phyloP scores from a whole-genome alignment of 805 yeast genomes.

The Suhomyces vadensis region DNA sequence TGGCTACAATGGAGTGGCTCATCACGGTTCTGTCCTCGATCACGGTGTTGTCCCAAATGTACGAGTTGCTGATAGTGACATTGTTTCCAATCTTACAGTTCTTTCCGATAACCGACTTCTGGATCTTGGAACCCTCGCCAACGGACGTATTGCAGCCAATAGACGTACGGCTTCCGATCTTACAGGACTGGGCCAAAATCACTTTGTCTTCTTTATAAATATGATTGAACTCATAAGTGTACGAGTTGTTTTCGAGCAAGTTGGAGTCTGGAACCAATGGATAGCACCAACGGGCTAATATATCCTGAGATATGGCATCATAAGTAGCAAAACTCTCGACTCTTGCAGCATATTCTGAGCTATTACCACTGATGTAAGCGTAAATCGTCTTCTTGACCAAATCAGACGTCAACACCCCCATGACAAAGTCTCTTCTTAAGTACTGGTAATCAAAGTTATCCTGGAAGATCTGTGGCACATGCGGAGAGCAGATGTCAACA shows the following conservation, averaged over 20 bases:
- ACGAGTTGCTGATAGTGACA: conserved; percentile 69
- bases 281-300: conserved; percentile 87
- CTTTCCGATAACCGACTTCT: conserved; percentile 80
- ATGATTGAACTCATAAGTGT: conserved; percentile 78
- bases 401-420: conserved; percentile 88
- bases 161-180: conserved; percentile 74
- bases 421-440: conserved; percentile 82
- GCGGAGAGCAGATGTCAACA: conserved; percentile 92
- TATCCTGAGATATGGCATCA: conserved; percentile 86
- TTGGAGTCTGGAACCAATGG: conserved; percentile 90
- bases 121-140: conserved; percentile 70
- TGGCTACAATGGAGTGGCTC: conserved; percentile 70
- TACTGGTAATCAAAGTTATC: conserved; percentile 95
- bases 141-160: conserved; percentile 77
- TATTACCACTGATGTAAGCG: conserved; percentile 73
- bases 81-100: conserved; percentile 81
- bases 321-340: conserved; percentile 96
- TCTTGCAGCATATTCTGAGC: conserved; percentile 79
- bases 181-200: conserved; percentile 91
- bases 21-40: conserved; percentile 66
- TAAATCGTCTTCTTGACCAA: conserved; percentile 87
- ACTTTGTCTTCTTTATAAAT: conserved; percentile 87
- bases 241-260: conserved; percentile 67
- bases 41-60: conserved; percentile 81
- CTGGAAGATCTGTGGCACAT: conserved; percentile 92